phyloP scores from a whole-genome alignment of 2,329 filamentous ascomycete species.

The Emergomyces pasteurianus region DNA sequence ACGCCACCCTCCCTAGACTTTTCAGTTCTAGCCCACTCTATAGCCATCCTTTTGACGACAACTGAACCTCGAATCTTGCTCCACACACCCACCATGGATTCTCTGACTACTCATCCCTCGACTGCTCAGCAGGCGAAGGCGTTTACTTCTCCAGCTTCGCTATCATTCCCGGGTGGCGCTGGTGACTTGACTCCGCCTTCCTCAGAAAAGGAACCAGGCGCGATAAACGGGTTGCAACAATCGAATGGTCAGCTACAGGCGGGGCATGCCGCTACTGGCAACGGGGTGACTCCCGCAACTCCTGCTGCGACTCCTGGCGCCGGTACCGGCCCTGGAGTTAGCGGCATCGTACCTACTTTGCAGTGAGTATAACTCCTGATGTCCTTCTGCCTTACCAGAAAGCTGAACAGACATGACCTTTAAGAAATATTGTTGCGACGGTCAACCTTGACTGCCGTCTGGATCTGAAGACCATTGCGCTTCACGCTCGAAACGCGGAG shows the following conservation, averaged over 20 bases:
- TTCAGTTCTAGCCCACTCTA: neutral
- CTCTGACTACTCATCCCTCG: conserved; percentile 79
- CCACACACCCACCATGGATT: conserved; percentile 58
- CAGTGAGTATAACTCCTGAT: conserved; percentile 68
- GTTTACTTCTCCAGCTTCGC: conserved; percentile 82
- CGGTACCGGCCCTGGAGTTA: conserved; percentile 65
- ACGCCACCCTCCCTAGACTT: neutral
- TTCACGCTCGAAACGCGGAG: conserved; percentile 96
- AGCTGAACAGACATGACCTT: conserved; percentile 32
- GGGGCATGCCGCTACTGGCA: conserved; percentile 51
- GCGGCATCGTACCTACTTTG: conserved; percentile 83
- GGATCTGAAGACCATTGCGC: conserved; percentile 96
- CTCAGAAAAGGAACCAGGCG: conserved; percentile 52
- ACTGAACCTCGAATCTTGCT: conserved; percentile 18
- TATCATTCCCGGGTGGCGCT: conserved; percentile 80
- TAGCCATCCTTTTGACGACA: conserved; percentile 8
- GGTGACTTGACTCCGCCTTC: conserved; percentile 72
- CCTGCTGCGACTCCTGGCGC: conserved; percentile 85
- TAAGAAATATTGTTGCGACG: conserved; percentile 97
- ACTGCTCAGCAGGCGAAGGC: conserved; percentile 90
- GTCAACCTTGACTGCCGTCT: conserved; percentile 96
- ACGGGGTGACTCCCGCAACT: conserved; percentile 76
- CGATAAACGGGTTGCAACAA: conserved; percentile 32
- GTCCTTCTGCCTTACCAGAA: conserved; percentile 35
- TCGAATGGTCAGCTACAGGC: conserved; percentile 40